Percentiles rank a stretch among this genome's conserved stretches.
Evolutionary conservation across 2,329 filamentous ascomycete species (phyloP).

Genomic region (Claviceps paspali): DNA sequence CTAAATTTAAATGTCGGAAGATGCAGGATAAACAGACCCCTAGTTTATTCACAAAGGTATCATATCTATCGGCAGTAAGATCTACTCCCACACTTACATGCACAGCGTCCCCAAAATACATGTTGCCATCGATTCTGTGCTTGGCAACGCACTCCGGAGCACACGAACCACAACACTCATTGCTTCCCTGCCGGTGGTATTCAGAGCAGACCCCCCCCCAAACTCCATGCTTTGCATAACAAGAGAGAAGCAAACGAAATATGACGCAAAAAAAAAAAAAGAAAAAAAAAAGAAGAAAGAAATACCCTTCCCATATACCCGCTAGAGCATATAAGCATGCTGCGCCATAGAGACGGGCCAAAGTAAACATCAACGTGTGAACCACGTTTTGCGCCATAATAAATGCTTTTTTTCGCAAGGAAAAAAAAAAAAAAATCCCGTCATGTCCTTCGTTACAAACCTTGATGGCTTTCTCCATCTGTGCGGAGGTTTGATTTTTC

Average conservation of each 20-base stretch:
- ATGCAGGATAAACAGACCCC: too few relatives aligned
- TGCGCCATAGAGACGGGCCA: background rate
- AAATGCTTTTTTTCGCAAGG: background rate
- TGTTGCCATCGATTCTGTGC: background rate
- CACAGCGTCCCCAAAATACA: too few relatives aligned
- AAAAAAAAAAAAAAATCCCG: background rate
- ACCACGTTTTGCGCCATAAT: background rate
- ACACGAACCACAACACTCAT: background rate
- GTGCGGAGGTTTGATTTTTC: too few relatives aligned
- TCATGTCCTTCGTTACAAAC: background rate
- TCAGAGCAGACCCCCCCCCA: background rate
- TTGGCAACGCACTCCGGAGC: background rate
- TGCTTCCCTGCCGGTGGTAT: background rate
- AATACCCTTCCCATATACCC: background rate
- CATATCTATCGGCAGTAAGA: too few relatives aligned
- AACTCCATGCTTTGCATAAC: conserved; percentile 1
- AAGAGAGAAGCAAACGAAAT: too few relatives aligned
- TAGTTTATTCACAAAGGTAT: too few relatives aligned
- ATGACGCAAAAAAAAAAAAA: background rate
- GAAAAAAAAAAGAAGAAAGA: background rate
- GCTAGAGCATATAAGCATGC: background rate
- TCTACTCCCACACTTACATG: too few relatives aligned
- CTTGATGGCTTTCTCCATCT: too few relatives aligned
- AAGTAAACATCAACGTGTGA: background rate
- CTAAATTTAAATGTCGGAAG: too few relatives aligned